phyloP scores from a whole-genome alignment of 1,139 yeast species.

The Scheffersomyces illinoinensis region DNA sequence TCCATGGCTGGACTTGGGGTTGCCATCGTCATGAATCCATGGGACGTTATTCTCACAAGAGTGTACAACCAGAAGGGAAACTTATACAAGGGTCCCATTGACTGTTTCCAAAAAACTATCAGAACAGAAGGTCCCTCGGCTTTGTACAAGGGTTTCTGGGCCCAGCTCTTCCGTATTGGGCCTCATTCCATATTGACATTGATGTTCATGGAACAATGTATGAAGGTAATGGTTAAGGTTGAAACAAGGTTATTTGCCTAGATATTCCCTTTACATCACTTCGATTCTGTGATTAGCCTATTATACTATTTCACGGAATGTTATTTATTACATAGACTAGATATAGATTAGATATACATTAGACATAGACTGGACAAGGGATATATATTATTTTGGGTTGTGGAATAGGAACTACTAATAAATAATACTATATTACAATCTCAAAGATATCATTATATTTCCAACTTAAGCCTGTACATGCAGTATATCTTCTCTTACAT shows the following conservation, averaged over 20 bases:
- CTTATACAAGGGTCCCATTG: slow-evolving; percentile 81
- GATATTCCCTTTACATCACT: not conserved
- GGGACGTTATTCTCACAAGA: slow-evolving; percentile 93
- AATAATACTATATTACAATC: not conserved
- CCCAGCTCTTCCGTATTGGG: slow-evolving; percentile 87
- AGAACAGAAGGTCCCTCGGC: slow-evolving; percentile 83
- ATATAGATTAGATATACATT: not conserved
- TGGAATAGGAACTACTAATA: not conserved
- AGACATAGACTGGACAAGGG: not conserved
- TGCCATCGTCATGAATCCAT: slow-evolving; percentile 93
- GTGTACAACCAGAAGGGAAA: slow-evolving; percentile 93
- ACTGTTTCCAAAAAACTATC: slow-evolving; percentile 83
- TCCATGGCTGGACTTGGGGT: slow-evolving; percentile 89
- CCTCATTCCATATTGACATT: slow-evolving; percentile 92
- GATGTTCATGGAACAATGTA: slow-evolving; percentile 94
- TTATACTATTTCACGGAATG: not conserved
- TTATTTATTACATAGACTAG: not conserved
- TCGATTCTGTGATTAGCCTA: not conserved
- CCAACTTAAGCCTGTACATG: too few species aligned
- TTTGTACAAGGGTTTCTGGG: slow-evolving; percentile 90
- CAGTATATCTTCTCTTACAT: too few species aligned
- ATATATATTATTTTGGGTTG: not conserved
- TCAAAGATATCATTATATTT: too few species aligned
- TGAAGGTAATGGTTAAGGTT: slow-evolving; percentile 55
- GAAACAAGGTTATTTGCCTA: slow-evolving; percentile 24